These are phyloP conservation scores for Tetrastigma voinierianum DNA, from an alignment of 164 flowering plant species.

Conservation along the genomic window DNA sequence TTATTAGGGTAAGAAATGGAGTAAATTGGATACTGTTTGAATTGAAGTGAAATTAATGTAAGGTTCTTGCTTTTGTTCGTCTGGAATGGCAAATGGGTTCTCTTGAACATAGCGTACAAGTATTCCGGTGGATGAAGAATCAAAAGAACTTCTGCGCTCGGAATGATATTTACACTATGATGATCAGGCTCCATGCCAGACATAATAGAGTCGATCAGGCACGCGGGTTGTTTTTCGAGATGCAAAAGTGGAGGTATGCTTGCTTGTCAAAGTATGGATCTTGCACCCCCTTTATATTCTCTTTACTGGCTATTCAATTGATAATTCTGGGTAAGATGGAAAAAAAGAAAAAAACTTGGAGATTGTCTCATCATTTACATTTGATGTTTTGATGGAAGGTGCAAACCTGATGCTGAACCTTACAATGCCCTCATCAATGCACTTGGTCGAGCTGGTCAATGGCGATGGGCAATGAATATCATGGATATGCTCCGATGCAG, in stretches of 20 bases:
- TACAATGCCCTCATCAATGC: conserved; percentile 90
- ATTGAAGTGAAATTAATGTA: neutral
- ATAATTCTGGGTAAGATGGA: no score
- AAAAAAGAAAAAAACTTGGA: no score
- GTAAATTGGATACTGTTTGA: no score
- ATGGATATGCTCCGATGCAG: conserved; percentile 94
- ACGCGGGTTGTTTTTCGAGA: conserved; percentile 94
- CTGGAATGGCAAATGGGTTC: conserved; percentile 67
- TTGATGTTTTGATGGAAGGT: conserved; percentile 52
- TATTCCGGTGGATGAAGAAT: conserved; percentile 88
- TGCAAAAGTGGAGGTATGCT: conserved; percentile 97
- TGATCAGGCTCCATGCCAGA: conserved; percentile 89
- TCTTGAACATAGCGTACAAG: conserved; percentile 64
- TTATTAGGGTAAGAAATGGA: conserved; percentile 49
- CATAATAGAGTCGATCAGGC: conserved; percentile 83
- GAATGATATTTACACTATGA: conserved; percentile 89
- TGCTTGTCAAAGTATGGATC: neutral
- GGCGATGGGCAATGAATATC: conserved; percentile 98
- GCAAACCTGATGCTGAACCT: conserved; percentile 93
- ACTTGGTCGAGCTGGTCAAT: conserved; percentile 95
- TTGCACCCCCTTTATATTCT: neutral
- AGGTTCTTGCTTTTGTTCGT: conserved; percentile 4
- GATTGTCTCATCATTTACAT: no score
- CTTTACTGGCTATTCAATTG: neutral
- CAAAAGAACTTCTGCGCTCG: conserved; percentile 87